Base-by-base conservation (phyloP, 257 asterid genomes). In the Oldenlandia corymbosa region DNA sequence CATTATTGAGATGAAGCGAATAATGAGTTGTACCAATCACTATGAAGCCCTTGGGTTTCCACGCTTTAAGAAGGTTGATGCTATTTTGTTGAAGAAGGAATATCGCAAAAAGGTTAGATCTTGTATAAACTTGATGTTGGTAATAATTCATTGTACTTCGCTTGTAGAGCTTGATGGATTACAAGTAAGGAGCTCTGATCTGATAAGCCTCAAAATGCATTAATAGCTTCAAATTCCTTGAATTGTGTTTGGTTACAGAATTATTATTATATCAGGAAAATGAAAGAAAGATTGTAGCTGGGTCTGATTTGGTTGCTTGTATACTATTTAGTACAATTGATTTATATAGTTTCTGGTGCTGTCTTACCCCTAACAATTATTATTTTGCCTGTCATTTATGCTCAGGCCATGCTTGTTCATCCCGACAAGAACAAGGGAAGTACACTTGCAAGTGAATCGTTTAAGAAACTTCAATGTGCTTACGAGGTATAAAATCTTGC, bases 341-440 rank as follows among this genome's bases (percentile, higher is more conserved):
- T 17, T 8, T 46, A 21, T 17, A 57, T 28, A n/a, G n/a, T n/a
- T 16, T 27, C 2, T 64, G 4, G n/a, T 41, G 16, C 6, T 16
- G 8, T 45, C 18, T 56, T 28, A 10, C n/a, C 18, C 21, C 61
- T 56, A 21, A 26, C 46, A 5, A 10, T 28, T 49, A 9, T 37
- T 24, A 5, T 53, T 20, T 60, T 41, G 32, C 59, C 60, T 50
- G 32, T 31, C 7, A 18, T 50, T 66, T 70, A 51, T 60, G 28
- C 27, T 14, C 78, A 92, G 99, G 97, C 99, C 68, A 90, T 90
- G 94, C 94, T 93, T 70, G 99, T 93, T 71, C 99, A 93, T 76
- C 99, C 97, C 9, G 99, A 93, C 76, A 93, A 93, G 76, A 93
- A 93, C 74, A 87, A 87, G 97, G 97, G 99, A 68, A 87, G 84